A percentile compares a stretch with the other conserved stretches of the same genome.
Evolutionary conservation across 2,329 filamentous ascomycete genomes (phyloP).

Genomic region (Ilyonectria sp.): DNA sequence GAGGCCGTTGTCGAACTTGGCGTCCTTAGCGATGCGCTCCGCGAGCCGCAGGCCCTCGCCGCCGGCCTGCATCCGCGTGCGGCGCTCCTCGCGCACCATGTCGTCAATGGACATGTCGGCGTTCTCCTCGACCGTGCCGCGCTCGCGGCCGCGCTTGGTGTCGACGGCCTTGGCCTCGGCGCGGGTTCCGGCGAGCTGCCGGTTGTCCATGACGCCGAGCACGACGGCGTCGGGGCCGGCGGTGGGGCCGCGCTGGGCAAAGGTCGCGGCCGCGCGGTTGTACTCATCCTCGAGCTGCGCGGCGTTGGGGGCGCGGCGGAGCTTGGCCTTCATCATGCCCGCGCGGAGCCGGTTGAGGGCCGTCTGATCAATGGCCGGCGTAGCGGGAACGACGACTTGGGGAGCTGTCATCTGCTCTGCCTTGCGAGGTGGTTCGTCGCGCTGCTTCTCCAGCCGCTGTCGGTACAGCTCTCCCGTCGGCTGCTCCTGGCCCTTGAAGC

Average conservation of each 20-base stretch:
- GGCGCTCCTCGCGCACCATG: constrained; percentile 95
- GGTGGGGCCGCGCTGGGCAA: constrained; percentile 62
- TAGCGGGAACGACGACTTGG: constrained; percentile 53
- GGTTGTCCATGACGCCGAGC: constrained; percentile 89
- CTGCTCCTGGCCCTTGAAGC: constrained; percentile 87
- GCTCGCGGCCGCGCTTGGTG: constrained; percentile 86
- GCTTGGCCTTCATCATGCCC: constrained; percentile 95
- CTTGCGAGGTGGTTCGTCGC: constrained; percentile 53
- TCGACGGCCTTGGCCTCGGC: constrained; percentile 83
- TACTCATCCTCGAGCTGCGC: constrained; percentile 87
- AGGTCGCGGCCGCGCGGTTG: constrained; percentile 79
- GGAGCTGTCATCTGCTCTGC: constrained; percentile 68
- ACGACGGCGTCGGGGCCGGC: constrained; percentile 76
- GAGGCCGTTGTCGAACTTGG: constrained; percentile 90
- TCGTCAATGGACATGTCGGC: constrained; percentile 97
- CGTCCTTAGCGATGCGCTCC: constrained; percentile 94
- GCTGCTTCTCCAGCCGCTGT: constrained; percentile 77
- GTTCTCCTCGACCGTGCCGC: constrained; percentile 89
- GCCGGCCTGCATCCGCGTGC: constrained; percentile 82
- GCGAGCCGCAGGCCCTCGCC: constrained; percentile 88
- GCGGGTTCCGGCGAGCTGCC: constrained; percentile 83
- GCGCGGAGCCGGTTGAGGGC: constrained; percentile 91
- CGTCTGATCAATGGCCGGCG: constrained; percentile 77
- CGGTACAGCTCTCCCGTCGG: constrained; percentile 89
- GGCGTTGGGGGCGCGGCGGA: constrained; percentile 83